Evolutionary conservation across 192 early-diverging fungal species (phyloP).

Genomic region (Coemansia pectinata): DNA sequence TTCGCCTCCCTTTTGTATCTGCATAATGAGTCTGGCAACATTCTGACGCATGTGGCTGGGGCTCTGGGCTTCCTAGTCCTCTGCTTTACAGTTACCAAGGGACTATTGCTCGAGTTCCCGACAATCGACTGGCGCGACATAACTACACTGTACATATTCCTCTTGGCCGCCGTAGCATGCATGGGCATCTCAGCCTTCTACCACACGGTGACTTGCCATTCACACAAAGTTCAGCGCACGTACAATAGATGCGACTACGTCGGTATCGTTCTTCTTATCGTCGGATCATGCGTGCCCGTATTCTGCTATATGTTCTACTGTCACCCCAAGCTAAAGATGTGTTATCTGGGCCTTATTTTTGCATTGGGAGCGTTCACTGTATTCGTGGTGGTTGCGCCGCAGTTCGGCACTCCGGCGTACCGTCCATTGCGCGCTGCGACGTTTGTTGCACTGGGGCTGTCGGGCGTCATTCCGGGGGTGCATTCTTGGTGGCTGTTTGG

Average conservation of each 20-base stretch:
- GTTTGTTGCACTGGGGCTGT: conserved; percentile 80
- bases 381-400: conserved; percentile 60
- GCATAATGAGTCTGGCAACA: conserved; percentile 95
- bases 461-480: conserved; percentile 68
- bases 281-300: conserved; percentile 56
- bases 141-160: conserved; percentile 71
- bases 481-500: conserved; percentile 71
- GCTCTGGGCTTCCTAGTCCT: conserved; percentile 60
- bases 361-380: conserved; percentile 67
- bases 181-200: conserved; percentile 77
- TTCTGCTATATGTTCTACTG: conserved; percentile 65
- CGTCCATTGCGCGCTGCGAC: conserved; percentile 74
- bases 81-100: conserved; percentile 54
- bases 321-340: conserved; percentile 51
- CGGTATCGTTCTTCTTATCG: conserved; percentile 83
- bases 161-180: conserved; percentile 75
- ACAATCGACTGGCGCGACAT: conserved; percentile 66
- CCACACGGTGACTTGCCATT: conserved; percentile 86
- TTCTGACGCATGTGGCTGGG: conserved; percentile 85
- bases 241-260: conserved; percentile 95
- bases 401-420: conserved; percentile 73
- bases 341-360: conserved; percentile 64
- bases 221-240: conserved; percentile 58
- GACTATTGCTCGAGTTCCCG: conserved; percentile 45
- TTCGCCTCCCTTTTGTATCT: conserved; percentile 73